A percentile compares a stretch with the other conserved stretches of the same genome.
phyloP scores from a whole-genome alignment of 345 rosid species.

The Boechera divaricarpa region DNA sequence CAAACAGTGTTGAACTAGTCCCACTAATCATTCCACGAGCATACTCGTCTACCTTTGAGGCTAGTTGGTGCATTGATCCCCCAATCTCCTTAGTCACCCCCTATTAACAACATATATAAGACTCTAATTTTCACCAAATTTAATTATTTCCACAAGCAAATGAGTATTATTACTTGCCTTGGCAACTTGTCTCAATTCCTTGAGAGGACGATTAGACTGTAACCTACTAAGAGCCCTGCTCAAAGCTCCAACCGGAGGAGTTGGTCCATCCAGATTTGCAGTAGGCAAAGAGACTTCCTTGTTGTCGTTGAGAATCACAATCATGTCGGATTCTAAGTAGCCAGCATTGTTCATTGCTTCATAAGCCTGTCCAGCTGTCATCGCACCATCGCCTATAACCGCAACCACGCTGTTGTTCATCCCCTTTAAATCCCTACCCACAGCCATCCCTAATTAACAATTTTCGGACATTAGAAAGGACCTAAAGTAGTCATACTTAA shows the following conservation, averaged over 20 bases:
- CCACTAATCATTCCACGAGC: slow-evolving; percentile 98
- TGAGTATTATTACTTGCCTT: slow-evolving; percentile 56
- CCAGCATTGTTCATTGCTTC: slow-evolving; percentile 99
- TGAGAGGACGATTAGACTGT: slow-evolving; percentile 81
- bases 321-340: slow-evolving; percentile 71
- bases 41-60: slow-evolving; percentile 74
- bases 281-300: slow-evolving; percentile 95
- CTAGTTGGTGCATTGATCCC: neutral
- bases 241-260: slow-evolving; percentile 94
- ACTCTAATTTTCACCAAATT: neutral
- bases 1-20: slow-evolving; percentile 84
- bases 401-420: slow-evolving; percentile 62
- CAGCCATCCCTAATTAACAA: slow-evolving; percentile 54
- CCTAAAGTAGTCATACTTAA: neutral
- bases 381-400: slow-evolving; percentile 75
- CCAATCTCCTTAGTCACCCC: slow-evolving; percentile 78
- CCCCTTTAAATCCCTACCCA: slow-evolving; percentile 44
- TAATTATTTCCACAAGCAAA: neutral
- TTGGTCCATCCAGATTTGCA: slow-evolving; percentile 86
- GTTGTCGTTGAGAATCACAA: slow-evolving; percentile 93
- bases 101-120: slow-evolving; percentile 45
- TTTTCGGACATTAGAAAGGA: neutral
- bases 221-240: slow-evolving; percentile 93
- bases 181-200: slow-evolving; percentile 90
- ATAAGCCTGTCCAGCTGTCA: slow-evolving; percentile 97